These are phyloP conservation scores for Carex myosuroides DNA, from an alignment of 176 grass and related monocot species.

Conservation along the genomic window DNA sequence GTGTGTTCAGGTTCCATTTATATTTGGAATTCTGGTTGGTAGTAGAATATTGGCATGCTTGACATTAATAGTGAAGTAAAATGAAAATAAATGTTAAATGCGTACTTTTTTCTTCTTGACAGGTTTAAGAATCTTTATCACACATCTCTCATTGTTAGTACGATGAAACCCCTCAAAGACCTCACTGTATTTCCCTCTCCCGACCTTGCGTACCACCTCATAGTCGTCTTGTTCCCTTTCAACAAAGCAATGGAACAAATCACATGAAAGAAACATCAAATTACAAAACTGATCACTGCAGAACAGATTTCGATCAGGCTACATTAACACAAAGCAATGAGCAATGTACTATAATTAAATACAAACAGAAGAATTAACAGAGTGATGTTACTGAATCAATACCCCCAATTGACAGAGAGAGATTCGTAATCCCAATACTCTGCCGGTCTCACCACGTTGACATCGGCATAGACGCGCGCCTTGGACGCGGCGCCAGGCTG, in stretches of 20 bases:
- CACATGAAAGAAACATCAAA: not conserved
- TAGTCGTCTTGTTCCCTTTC: slow-evolving; percentile 81
- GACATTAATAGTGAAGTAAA: not conserved
- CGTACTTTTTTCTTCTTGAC: slow-evolving; percentile 95
- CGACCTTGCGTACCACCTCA: slow-evolving; percentile 80
- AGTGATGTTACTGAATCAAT: slow-evolving; percentile 3
- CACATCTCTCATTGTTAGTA: slow-evolving; percentile 52
- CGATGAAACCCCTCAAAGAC: slow-evolving; percentile 67
- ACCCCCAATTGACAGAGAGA: slow-evolving; percentile 85
- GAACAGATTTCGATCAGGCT: not conserved
- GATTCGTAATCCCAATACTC: slow-evolving; percentile 98
- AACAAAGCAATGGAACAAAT: not conserved
- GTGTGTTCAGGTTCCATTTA: not conserved
- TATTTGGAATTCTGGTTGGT: not conserved
- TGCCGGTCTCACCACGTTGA: slow-evolving; percentile 52
- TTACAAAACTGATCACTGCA: not conserved
- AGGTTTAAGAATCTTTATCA: slow-evolving; percentile 95
- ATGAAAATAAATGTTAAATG: not conserved
- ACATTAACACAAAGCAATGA: not conserved
- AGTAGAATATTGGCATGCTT: not conserved
- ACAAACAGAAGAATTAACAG: not conserved
- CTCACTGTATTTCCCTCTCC: slow-evolving; percentile 93
- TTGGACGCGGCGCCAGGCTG: slow-evolving; percentile 43
- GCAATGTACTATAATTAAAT: not conserved
- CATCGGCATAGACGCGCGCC: slow-evolving; percentile 58